Conservation (phyloP, 306 rosid species). For the Pyrus betulifolia region DNA sequence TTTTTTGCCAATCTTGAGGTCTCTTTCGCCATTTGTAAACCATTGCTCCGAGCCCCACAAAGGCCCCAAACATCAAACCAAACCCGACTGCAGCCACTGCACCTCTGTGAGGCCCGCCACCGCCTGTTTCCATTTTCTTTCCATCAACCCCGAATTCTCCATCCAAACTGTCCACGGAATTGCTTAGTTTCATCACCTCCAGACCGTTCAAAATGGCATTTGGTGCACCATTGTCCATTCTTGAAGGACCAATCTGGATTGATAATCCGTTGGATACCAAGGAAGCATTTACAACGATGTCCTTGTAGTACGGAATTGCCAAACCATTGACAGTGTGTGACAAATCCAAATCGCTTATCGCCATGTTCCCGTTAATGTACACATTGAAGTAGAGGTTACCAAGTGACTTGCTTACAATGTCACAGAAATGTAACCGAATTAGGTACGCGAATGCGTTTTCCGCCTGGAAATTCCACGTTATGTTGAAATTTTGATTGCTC, state of each 20-base stretch:
- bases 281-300: conserved; percentile 42
- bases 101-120: conserved; percentile 15
- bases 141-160: conserved; percentile 51
- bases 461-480: conserved; percentile 33
- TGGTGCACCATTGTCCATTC: conserved; percentile 4
- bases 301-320: conserved; percentile 35
- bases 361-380: conserved; percentile 33
- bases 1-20: conserved; percentile 50
- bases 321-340: conserved; percentile 27
- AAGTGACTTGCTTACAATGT: conserved; percentile 33
- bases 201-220: conserved; percentile 42
- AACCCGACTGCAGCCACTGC: conserved; percentile 45
- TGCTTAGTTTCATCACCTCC: conserved; percentile 41
- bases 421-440: conserved; percentile 40
- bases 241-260: conserved; percentile 30
- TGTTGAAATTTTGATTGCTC: conserved; percentile 28
- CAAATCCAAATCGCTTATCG: conserved; percentile 38
- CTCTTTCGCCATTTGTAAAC: conserved; percentile 46
- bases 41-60: conserved; percentile 49
- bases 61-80: conserved; percentile 46
- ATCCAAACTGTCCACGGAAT: conserved; percentile 41
- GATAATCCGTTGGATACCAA: conserved; percentile 12
- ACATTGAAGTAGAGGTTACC: conserved; percentile 35
- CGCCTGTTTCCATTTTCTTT: background rate
- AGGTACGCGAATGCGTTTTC: conserved; percentile 26